Conservation (phyloP, 768 basidiomycete species). For the Suillus luteus region DNA sequence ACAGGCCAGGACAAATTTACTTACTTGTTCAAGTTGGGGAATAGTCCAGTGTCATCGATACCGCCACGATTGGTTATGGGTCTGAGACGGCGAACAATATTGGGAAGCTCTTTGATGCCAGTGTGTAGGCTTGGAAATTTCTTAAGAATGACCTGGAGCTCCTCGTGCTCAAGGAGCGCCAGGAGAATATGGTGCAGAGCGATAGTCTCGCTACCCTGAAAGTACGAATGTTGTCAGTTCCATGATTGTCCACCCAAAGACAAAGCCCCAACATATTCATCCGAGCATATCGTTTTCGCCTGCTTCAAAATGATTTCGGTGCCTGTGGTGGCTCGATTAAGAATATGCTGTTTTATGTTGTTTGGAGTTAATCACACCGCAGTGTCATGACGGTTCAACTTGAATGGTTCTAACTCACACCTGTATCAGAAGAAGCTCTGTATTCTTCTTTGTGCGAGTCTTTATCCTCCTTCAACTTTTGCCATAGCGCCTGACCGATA, state of each 20-base stretch:
- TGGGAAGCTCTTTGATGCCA: not conserved
- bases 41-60: not conserved
- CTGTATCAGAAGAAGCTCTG: not conserved
- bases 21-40: conserved; percentile 4
- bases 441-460: not conserved
- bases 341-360: not conserved
- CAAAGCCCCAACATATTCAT: not conserved
- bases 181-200: conserved; percentile 12
- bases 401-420: conserved; percentile 3
- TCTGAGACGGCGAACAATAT: conserved; percentile 5
- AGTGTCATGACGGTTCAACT: no score
- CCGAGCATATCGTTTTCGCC: conserved; percentile 1
- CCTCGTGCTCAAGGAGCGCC: conserved; percentile 10
- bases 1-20: not conserved
- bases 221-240: conserved; percentile 2
- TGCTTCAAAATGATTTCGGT: not conserved
- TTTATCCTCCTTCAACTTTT: conserved; percentile 4
- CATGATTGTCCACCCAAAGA: not conserved
- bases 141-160: conserved; percentile 3
- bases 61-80: not conserved
- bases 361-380: no score
- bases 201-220: conserved; percentile 2
- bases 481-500: conserved; percentile 13
- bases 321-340: not conserved
- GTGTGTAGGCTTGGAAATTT: not conserved